Conservation (phyloP, 2,329 filamentous ascomycete species). For the Neonectria magnoliae region DNA sequence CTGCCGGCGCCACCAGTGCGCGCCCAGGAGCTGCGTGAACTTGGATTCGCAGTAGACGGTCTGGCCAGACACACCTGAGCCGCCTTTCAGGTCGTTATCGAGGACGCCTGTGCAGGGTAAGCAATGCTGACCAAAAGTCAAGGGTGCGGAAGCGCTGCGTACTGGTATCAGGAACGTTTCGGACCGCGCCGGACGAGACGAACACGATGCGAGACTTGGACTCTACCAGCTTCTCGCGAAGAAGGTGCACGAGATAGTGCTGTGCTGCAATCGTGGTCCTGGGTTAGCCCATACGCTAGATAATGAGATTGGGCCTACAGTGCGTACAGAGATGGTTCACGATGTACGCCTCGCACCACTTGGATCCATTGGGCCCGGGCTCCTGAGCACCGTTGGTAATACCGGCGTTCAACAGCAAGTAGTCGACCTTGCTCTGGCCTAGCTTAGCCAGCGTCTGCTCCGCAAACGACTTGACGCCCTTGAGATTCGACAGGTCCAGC, state of each 20-base stretch:
- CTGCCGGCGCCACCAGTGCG: slow-evolving; percentile 66
- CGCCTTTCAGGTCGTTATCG: slow-evolving; percentile 52
- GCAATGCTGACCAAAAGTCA: neutral
- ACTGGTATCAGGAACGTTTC: slow-evolving; percentile 52
- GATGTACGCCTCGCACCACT: slow-evolving; percentile 61
- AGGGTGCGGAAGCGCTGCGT: slow-evolving; percentile 9
- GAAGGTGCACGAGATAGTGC: slow-evolving; percentile 62
- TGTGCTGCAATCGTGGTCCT: slow-evolving; percentile 52
- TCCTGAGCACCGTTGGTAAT: slow-evolving; percentile 50
- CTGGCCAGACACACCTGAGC: slow-evolving; percentile 45
- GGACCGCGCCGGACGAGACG: slow-evolving; percentile 61
- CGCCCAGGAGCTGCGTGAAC: slow-evolving; percentile 60
- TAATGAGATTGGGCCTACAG: too few species aligned
- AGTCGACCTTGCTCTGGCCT: slow-evolving; percentile 56
- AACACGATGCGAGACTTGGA: slow-evolving; percentile 60
- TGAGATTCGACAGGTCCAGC: slow-evolving; percentile 58
- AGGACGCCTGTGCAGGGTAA: slow-evolving; percentile 45
- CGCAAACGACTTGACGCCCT: slow-evolving; percentile 58
- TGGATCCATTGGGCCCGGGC: slow-evolving; percentile 52
- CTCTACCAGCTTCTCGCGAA: slow-evolving; percentile 58
- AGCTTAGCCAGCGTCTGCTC: slow-evolving; percentile 54
- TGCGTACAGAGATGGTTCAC: slow-evolving; percentile 63
- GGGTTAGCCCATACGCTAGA: slow-evolving; percentile 13
- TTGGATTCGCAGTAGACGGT: slow-evolving; percentile 57
- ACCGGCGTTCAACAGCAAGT: slow-evolving; percentile 61